Evolutionary conservation across 441 rosid genomes (phyloP), one percentile per base, ranked within the genome.

Genomic region (Metrosideros polymorpha): DNA sequence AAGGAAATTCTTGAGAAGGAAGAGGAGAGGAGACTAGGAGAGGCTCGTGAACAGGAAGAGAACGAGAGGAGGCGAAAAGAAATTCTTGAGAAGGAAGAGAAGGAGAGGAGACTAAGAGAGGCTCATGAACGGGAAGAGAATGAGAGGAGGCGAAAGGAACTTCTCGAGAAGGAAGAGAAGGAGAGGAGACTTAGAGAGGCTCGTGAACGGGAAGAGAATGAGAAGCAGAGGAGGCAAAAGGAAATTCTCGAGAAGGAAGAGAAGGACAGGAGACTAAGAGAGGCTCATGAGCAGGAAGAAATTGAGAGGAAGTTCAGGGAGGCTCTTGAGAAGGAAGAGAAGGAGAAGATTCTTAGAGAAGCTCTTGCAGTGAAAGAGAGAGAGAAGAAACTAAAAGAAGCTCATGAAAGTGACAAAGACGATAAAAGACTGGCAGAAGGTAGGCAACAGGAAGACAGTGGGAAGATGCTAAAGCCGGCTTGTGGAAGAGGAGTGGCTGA

Each of bases 211-310:
- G 90, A 85, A 85, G 66, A 84, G 55, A 82, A 39, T 43, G 66
- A 45, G 47, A 71, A 59, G 22, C 54, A 90, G 53, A 90, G 88
- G 90, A 89, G 88, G 63, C 82, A 82, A 76, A 89, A 77, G 85
- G 93, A 91, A 85, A 90, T 90, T 57, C 82, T 84, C 83, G 91
- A 91, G 86, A 93, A 90, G 88, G 87, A 86, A 63, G 92, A 91
- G 89, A 92, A 89, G 90, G 79, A 39, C 9, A 71, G 49, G 79
- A 71, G 79, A 22, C 47, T 24, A 9, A 83, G 88, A 86, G 90
- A 84, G 75, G 86, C 84, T 53, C 13, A n/a, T 82, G 76, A 86
- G 82, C 84, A 83, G 52, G 90, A 89, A 89, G 90, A 85, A 85
- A 83, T n/a, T 51, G 86, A 45, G 83, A 87, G 83, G 53, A 52